Percentiles rank a stretch among this genome's conserved stretches.
phyloP scores from a whole-genome alignment of 1,284 basidiomycete genomes.

The Hymenochaete sp. region DNA sequence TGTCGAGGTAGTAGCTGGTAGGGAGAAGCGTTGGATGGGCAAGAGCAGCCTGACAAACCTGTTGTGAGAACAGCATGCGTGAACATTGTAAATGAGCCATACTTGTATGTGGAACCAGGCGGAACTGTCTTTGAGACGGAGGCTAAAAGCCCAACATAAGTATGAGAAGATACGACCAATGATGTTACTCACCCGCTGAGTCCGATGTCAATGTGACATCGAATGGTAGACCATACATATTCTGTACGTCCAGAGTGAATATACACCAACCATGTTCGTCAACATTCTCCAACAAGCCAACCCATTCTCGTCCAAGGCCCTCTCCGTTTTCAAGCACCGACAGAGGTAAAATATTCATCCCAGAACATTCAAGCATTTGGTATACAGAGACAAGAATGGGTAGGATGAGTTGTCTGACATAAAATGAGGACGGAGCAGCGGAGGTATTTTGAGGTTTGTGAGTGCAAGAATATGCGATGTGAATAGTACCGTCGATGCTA shows the following conservation, averaged over 20 bases:
- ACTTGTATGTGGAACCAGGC: conserved; percentile 17
- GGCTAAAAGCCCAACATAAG: conserved; percentile 14
- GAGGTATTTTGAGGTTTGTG: conserved; percentile 34
- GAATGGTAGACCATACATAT: conserved; percentile 84
- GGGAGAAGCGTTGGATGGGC: conserved; percentile 61
- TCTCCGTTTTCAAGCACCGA: conserved; percentile 24
- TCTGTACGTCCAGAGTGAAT: conserved; percentile 79
- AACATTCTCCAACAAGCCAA: conserved; percentile 32
- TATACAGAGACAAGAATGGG: conserved; percentile 88
- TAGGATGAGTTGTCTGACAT: conserved; percentile 76
- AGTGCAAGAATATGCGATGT: conserved; percentile 76
- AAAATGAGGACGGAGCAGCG: conserved; percentile 48
- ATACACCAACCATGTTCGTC: conserved; percentile 70
- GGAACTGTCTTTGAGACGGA: conserved; percentile 13
- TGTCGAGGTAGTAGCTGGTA: conserved; percentile 50
- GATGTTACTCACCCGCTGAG: conserved; percentile 42
- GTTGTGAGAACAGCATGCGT: conserved; percentile 10
- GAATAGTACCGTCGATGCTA: conserved; percentile 71
- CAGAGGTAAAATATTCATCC: conserved; percentile 70
- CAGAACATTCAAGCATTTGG: conserved; percentile 80
- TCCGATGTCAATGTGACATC: conserved; percentile 69
- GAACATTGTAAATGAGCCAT: background rate
- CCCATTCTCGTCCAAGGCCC: conserved; percentile 19
- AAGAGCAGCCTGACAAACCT: conserved; percentile 55
- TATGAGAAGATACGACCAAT: background rate